Evolutionary conservation across 2,329 filamentous ascomycete species (phyloP), one percentile per base, ranked within the genome.

Genomic region (Pyrenophora teres): DNA sequence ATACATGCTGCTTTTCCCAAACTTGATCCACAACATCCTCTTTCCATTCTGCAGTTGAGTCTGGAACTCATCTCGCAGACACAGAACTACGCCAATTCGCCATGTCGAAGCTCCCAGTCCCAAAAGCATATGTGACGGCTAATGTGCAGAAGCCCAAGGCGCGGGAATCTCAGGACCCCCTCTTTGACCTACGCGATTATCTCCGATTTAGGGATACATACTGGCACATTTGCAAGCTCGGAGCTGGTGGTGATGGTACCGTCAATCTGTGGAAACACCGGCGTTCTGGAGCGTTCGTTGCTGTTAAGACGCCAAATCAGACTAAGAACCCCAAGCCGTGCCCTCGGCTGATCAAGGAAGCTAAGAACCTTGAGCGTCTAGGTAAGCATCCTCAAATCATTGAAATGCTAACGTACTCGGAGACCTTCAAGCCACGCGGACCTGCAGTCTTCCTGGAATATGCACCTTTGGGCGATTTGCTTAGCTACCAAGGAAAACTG

Each of bases 391-490:
- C 50, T 4, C 37, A 63, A 31, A 58, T 67, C 18, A 46, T 62
- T 8, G 18, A 48, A 5, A 27, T 64, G 10, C 21, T 58, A 3
- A 36, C 49, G 1, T 59, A 25, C n/a, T 46, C 33, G 9, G 9
- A 40, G 3, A 19, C 48, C 9, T 53, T 21, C 10, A 49, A 47
- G 12, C 33, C 39, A 1, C 10, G 21, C 31, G 16, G 15, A 3
- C 66, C 64, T 3, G 63, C 59, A 2, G 46, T 69, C 27, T 60
- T 64, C 23, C 47, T 63, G 37, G 56, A 60, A 19, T 57, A 16
- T 64, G 59, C 35, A 48, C 61, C 2, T 33, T 30, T 65, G 0
- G 66, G 65, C 9, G 56, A 63, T 30, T 18, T 62, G 2, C 4
- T 8, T 2, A 8, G 13, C 4, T 69, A 64, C 37, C 32, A 27